Base-by-base conservation (phyloP, 257 asterid genomes). In the Lithospermum erythrorhizon region DNA sequence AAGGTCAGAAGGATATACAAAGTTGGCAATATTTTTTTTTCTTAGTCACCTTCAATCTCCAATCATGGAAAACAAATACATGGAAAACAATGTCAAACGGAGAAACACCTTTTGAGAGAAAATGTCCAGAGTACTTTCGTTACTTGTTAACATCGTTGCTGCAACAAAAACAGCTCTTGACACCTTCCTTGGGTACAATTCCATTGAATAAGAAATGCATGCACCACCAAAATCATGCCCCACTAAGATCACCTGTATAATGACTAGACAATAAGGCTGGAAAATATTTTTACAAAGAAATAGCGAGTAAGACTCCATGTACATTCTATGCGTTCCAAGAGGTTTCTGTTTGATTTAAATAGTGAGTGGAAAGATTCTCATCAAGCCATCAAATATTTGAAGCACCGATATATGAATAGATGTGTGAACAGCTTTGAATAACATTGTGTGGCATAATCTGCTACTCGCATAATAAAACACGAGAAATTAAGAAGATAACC, bases 221-320 rank as follows among this genome's bases (percentile, higher is more conserved):
- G 95, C 85, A 69, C 99, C 99, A 30, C 97, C 99, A 71, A 93
- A 86, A 82, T 93, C 99, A 75, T 93, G 99, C 35, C 96, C 99
- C 24, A 83, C 97, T 75, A 93, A 78, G 73, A 89, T 84, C 57
- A 93, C 96, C 99, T 93, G 87, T 82, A 70, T 30, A 27, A 14
- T 62, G 48, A 59, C 59, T 74, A 10, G 22, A 20, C 68, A 61
- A n/a, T n/a, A 61, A 32, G 4, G 1, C 45, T 63, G 49, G 71
- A 71, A 61, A 57, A 32, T 2, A 70, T 19, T 47, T 16, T 49
- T 9, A 19, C 25, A 25, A 20, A 18, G 3, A 11, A 23, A 10
- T 25, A 19, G 37, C 4, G 29, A 6, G 1, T 16, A 18, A 23
- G 3, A 23, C 10, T 58, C 24, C 62, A 58, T 45, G n/a, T 16